Conservation (phyloP, 208 protist species). For the Phytomonas serpens region DNA sequence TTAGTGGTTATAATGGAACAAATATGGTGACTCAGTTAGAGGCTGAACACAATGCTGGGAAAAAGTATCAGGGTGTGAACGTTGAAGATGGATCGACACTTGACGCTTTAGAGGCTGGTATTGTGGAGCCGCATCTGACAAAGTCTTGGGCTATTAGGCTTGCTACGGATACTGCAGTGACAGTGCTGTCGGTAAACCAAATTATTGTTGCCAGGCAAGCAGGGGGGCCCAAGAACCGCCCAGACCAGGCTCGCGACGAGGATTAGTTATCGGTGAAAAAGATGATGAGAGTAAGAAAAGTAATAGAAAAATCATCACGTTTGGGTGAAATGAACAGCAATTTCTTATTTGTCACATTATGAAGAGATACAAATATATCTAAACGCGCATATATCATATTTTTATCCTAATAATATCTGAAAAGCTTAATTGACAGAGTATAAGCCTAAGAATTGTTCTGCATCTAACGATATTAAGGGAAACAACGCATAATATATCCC, state of each 20-base stretch:
- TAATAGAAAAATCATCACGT: conserved; percentile 6
- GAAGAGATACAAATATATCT: conserved; percentile 4
- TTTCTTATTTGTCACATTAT: conserved; percentile 1
- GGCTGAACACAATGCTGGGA: conserved; percentile 92
- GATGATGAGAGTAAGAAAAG: background rate
- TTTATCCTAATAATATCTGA: conserved; percentile 8
- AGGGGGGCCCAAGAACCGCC: conserved; percentile 92
- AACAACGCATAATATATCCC: background rate
- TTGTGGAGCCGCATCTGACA: conserved; percentile 92
- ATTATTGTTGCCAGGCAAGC: conserved; percentile 98
- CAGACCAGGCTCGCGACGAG: conserved; percentile 81
- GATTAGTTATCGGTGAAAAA: conserved; percentile 20
- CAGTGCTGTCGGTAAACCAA: conserved; percentile 92
- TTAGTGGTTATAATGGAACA: conserved; percentile 94
- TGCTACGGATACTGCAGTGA: conserved; percentile 95
- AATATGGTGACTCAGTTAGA: conserved; percentile 95
- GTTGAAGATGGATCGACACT: conserved; percentile 82
- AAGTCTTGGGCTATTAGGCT: conserved; percentile 94
- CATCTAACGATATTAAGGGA: conserved; percentile 1
- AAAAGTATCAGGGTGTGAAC: conserved; percentile 90
- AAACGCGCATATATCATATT: conserved; percentile 7
- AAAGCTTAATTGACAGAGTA: conserved; percentile 5
- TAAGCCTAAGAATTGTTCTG: background rate
- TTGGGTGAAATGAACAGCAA: background rate
- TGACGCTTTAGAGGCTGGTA: conserved; percentile 75